Conservation (phyloP, 2,329 filamentous ascomycete species). For the Dactylellina cionopaga region DNA sequence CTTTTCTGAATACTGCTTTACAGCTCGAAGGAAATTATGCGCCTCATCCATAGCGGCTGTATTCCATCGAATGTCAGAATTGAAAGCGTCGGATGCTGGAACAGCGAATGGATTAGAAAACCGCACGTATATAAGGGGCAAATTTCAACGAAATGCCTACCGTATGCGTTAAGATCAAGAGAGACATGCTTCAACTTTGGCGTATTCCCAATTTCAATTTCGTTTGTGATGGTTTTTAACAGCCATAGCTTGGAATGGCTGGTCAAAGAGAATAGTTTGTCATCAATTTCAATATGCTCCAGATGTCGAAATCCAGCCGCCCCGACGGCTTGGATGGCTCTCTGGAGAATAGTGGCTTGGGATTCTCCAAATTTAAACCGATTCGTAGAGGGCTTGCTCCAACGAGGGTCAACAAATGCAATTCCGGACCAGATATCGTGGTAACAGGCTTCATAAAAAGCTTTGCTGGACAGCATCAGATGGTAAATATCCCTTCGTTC, state of each 20-base stretch:
- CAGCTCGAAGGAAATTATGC: neutral
- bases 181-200: neutral
- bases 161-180: neutral
- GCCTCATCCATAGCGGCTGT: neutral
- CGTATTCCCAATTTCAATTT: conserved; percentile 2
- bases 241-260: neutral
- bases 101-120: too few species aligned
- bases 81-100: too few species aligned
- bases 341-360: neutral
- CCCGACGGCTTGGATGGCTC: neutral
- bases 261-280: neutral
- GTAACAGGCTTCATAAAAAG: conserved; percentile 1
- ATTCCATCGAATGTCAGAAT: too few species aligned
- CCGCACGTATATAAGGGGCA: neutral
- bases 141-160: neutral
- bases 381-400: neutral
- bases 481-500: neutral
- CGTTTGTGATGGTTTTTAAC: neutral
- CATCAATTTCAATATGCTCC: neutral
- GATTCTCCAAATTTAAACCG: neutral
- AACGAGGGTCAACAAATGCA: neutral
- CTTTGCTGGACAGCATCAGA: conserved; percentile 4
- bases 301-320: neutral
- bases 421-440: conserved; percentile 5
- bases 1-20: conserved; percentile 5